These are phyloP conservation scores for Starmerella riodocensis DNA, from an alignment of 805 yeast genomes.

Conservation along the genomic window DNA sequence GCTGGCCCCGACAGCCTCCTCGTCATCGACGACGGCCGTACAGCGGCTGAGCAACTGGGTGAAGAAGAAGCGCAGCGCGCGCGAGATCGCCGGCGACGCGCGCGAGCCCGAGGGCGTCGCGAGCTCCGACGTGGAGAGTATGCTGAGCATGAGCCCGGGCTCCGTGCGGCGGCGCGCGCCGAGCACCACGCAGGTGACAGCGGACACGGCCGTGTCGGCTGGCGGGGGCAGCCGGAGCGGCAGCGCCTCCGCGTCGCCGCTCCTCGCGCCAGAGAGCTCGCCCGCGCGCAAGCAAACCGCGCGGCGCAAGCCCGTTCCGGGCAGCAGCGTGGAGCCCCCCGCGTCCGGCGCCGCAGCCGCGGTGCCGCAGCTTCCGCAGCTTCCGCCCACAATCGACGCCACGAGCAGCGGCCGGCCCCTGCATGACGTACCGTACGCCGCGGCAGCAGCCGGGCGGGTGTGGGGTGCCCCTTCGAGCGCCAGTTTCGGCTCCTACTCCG, in stretches of 20 bases:
- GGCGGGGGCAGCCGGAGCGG: not conserved
- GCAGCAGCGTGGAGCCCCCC: not conserved
- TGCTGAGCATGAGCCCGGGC: constrained; percentile 5
- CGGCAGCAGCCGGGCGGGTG: no score
- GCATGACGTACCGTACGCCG: no score
- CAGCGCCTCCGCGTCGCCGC: no score
- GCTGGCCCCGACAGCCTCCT: no score
- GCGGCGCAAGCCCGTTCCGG: constrained; percentile 4
- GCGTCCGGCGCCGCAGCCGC: no score
- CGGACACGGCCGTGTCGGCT: not conserved
- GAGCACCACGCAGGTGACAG: constrained; percentile 8
- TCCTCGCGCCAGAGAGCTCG: no score
- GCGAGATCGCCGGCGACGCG: not conserved
- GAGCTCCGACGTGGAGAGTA: constrained; percentile 1
- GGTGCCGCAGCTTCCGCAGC: no score
- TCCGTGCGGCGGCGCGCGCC: constrained; percentile 4
- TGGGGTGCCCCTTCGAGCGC: no score
- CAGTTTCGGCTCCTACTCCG: no score
- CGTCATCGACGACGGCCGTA: not conserved
- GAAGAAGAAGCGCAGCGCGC: constrained; percentile 7
- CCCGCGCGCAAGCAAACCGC: not conserved
- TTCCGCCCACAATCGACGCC: no score
- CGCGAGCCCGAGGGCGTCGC: not conserved
- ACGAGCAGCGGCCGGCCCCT: no score
- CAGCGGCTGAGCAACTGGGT: constrained; percentile 9